Evolutionary conservation across 208 protist species (phyloP), one percentile per base, ranked within the genome.

Genomic region (Acanthamoeba healyi): DNA sequence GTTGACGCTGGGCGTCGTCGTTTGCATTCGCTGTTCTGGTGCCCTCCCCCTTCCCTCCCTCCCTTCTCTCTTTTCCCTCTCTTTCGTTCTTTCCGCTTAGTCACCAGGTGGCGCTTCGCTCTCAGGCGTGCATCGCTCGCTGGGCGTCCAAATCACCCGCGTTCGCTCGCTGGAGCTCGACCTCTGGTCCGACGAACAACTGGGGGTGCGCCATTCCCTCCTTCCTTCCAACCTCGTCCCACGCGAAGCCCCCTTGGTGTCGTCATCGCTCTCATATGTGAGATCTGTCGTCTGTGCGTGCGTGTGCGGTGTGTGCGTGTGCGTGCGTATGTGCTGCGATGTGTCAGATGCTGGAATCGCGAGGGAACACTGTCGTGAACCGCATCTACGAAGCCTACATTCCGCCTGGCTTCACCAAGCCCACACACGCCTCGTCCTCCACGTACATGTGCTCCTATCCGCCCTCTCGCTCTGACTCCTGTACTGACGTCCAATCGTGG

Each of bases 1-100:
- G 10, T 93, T 92, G 15, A 97, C 97, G 86, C 63, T 97, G 2
- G 97, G 97, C 38, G 90, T 98, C 36, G 67, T 97, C 40, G 87
- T 98, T n/a, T 98, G 97, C 72, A 98, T 97, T 14, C 79, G 81
- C 6, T 98, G 97, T 40, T 94, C 82, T 40, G 65, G 65, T 74
- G 26, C 65, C 24, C 7, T 19, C 36, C 65, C 24, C 15, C 2
- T 70, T 70, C 6, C 65, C 34, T 32, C 19, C 56, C 19, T 63
- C 56, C 19, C 24, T 63, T 63, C n/a, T 63, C 6, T 7, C 56
- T 24, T 63, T 63, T 63, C 56, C 7, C 24, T 63, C n/a, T 63
- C n/a, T 22, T 5, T 24, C 15, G 56, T 63, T n/a, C 24, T 63
- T 63, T 24, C 15, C 22, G 17, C 56, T 63, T 63, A 17, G 26